These are phyloP conservation scores for Gossypium longicalyx DNA, from an alignment of 345 rosid species.

Conservation along the genomic window DNA sequence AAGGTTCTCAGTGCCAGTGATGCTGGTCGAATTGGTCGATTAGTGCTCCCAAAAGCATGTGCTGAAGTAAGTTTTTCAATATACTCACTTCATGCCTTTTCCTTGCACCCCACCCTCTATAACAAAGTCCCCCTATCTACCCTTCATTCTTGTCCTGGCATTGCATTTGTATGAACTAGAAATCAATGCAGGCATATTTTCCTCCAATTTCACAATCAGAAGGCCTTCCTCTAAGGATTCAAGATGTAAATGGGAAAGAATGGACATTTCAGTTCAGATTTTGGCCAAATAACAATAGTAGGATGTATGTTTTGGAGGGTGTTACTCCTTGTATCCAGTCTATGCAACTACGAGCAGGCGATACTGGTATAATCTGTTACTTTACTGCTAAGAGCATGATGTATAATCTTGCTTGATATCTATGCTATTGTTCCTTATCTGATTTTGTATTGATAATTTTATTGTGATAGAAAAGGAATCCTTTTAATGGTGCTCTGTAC, in stretches of 20 bases:
- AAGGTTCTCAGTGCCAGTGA: slow-evolving; percentile 94
- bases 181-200: slow-evolving; percentile 71
- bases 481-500: background rate
- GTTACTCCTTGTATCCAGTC: slow-evolving; percentile 97
- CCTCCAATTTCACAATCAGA: slow-evolving; percentile 90
- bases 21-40: slow-evolving; percentile 94
- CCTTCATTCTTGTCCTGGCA: slow-evolving; percentile 3
- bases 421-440: background rate
- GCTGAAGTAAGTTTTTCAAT: slow-evolving; percentile 66
- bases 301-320: slow-evolving; percentile 98
- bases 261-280: slow-evolving; percentile 97
- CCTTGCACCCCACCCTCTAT: background rate
- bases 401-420: background rate
- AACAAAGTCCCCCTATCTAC: background rate
- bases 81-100: background rate
- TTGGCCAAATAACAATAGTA: slow-evolving; percentile 98
- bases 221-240: slow-evolving; percentile 80
- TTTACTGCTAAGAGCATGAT: background rate
- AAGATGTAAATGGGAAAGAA: slow-evolving; percentile 82
- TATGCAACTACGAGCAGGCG: slow-evolving; percentile 86
- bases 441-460: background rate
- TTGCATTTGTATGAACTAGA: slow-evolving; percentile 23
- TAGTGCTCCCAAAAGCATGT: slow-evolving; percentile 96
- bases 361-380: slow-evolving; percentile 54
- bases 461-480: background rate